Base-by-base conservation (phyloP, 75 land plant species). In the Picea glauca region DNA sequence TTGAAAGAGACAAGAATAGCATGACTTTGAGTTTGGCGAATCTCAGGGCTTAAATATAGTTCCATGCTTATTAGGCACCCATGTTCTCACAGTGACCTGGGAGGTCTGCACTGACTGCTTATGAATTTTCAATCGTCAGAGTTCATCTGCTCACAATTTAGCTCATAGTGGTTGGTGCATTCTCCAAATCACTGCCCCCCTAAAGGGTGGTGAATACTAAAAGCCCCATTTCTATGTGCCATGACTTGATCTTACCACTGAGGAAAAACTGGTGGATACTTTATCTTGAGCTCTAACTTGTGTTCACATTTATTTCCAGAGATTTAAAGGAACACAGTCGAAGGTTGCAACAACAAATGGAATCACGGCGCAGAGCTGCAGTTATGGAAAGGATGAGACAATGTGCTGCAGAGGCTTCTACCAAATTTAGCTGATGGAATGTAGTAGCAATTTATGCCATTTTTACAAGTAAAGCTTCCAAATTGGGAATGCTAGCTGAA, bases 381-480 rank as follows among this genome's bases (percentile, higher is more conserved):
- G 96, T 95, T 58, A 95, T 84, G 88, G 98, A 95, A 72, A 93
- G 93, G 96, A 88, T 95, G 96, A 87, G 96, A 68, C 96, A 95
- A 80, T 85, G 96, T 75, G 91, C 92, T 75, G 93, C 92, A 57
- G 96, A 95, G 77, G 91, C 91, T 89, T 87, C 94, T 46, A 90
- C 88, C 60, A 89, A 78, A 72, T 60, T 32, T 21, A 74, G 84
- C 54, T 83, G 68, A 65, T 32, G 31, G 38, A 50, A 65, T 65
- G 38, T 65, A 30, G 17, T 14, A 1, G 33, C 33, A 13, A 4
- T 64, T 64, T 30, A 31, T 65, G 15, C 38, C 38, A 14, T 65
- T n/a, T 30, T 65, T 65, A 65, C 7, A 65, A 65, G 68, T 32
- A 32, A 65, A 65, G 33, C 17, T 33, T 65, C 68, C 12, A 12